Conservation (phyloP, 257 asterid species). For the Schizonepeta tenuifolia region DNA sequence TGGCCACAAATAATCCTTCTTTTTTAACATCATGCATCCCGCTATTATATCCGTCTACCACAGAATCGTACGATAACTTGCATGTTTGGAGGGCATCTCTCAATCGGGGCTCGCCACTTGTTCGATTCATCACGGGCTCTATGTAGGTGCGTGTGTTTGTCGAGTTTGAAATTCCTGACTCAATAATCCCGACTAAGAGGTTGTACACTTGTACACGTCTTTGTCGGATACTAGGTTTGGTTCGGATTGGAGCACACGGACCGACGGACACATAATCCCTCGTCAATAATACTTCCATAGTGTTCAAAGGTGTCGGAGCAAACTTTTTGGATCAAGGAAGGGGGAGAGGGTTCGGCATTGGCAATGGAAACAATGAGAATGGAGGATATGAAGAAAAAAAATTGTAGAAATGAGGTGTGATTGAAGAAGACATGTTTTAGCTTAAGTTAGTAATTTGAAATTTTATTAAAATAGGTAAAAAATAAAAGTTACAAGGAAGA, state of each 20-base stretch:
- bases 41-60: background rate
- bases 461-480: too few species aligned
- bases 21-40: slow-evolving; percentile 9
- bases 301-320: background rate
- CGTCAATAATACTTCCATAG: background rate
- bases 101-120: background rate
- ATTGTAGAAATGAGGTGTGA: too few species aligned
- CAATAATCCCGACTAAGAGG: slow-evolving; percentile 10
- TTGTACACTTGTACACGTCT: background rate
- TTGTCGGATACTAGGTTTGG: background rate
- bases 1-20: background rate
- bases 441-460: too few species aligned
- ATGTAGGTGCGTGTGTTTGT: slow-evolving; percentile 6
- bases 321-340: slow-evolving; percentile 1
- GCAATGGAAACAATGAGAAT: too few species aligned
- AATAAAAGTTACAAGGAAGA: too few species aligned
- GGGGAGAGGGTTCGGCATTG: background rate
- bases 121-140: background rate
- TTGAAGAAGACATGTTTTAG: too few species aligned
- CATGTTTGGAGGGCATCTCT: slow-evolving; percentile 4
- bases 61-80: background rate
- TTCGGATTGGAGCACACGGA: slow-evolving; percentile 6
- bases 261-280: slow-evolving; percentile 9
- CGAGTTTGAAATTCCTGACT: slow-evolving; percentile 26
- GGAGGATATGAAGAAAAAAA: too few species aligned